Evolutionary conservation across 148 eudicot species (phyloP).

Genomic region (Nepenthes mirabilis): DNA sequence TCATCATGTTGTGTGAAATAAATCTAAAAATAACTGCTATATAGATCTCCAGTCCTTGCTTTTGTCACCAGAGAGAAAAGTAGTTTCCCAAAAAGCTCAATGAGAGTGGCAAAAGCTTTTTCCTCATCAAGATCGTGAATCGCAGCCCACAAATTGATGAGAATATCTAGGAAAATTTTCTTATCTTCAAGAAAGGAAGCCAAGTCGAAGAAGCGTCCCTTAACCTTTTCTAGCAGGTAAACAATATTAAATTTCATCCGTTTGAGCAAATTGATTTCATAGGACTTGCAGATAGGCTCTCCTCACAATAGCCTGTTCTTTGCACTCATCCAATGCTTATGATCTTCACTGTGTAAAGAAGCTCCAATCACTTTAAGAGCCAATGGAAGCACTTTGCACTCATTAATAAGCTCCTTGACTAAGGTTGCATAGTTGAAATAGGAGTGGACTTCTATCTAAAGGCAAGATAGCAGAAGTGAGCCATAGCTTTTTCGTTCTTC

Average conservation of each 20-base stretch:
- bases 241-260: slow-evolving; percentile 59
- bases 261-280: slow-evolving; percentile 54
- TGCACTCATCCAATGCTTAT: slow-evolving; percentile 63
- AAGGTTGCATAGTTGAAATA: slow-evolving; percentile 24
- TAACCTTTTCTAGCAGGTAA: slow-evolving; percentile 43
- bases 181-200: slow-evolving; percentile 78
- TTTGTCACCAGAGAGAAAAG: slow-evolving; percentile 60
- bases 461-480: slow-evolving; percentile 58
- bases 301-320: slow-evolving; percentile 51
- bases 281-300: slow-evolving; percentile 65
- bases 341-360: slow-evolving; percentile 52
- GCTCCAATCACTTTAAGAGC: slow-evolving; percentile 89
- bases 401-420: slow-evolving; percentile 56
- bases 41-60: slow-evolving; percentile 64
- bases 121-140: slow-evolving; percentile 56
- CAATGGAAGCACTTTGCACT: slow-evolving; percentile 78
- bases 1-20: slow-evolving; percentile 76
- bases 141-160: slow-evolving; percentile 70
- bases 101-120: slow-evolving; percentile 67
- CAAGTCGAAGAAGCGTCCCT: slow-evolving; percentile 74
- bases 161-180: slow-evolving; percentile 60
- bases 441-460: slow-evolving; percentile 51
- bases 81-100: slow-evolving; percentile 70
- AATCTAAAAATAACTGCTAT: slow-evolving; percentile 57
- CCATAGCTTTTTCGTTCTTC: slow-evolving; percentile 50